phyloP scores from a whole-genome alignment of 768 basidiomycete species.

The Cystoderma amianthinum region DNA sequence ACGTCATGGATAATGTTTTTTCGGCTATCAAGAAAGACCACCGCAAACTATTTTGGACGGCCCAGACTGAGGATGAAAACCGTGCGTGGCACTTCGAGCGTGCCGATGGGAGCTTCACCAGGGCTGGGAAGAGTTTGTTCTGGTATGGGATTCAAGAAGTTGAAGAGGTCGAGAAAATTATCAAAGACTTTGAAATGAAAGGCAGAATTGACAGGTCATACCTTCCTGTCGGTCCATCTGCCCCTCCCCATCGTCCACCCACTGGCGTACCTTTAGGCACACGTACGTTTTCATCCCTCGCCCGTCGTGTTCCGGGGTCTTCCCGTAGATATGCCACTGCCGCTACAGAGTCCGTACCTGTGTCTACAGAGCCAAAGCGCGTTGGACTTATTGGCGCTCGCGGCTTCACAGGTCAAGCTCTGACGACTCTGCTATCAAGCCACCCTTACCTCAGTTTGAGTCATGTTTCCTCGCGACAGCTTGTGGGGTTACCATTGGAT shows the following conservation, averaged over 20 bases:
- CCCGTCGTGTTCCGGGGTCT: slow-evolving; percentile 40
- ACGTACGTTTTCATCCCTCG: slow-evolving; percentile 54
- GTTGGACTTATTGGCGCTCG: slow-evolving; percentile 95
- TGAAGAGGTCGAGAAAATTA: slow-evolving; percentile 82
- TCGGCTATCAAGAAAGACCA: slow-evolving; percentile 95
- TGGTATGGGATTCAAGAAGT: slow-evolving; percentile 97
- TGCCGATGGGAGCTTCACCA: slow-evolving; percentile 94
- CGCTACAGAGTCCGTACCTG: slow-evolving; percentile 25
- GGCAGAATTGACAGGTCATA: slow-evolving; percentile 84
- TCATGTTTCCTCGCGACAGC: slow-evolving; percentile 95
- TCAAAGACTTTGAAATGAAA: slow-evolving; percentile 68
- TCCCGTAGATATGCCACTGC: slow-evolving; percentile 79
- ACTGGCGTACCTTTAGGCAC: slow-evolving; percentile 26
- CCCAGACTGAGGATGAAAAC: slow-evolving; percentile 93
- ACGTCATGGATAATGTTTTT: slow-evolving; percentile 96
- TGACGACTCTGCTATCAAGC: slow-evolving; percentile 78
- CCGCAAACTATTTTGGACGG: slow-evolving; percentile 95
- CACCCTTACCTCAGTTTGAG: slow-evolving; percentile 87
- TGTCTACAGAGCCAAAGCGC: slow-evolving; percentile 68
- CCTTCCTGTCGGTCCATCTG: slow-evolving; percentile 79
- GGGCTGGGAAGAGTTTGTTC: slow-evolving; percentile 90
- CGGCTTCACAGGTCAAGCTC: slow-evolving; percentile 91
- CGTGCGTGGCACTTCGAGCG: slow-evolving; percentile 98
- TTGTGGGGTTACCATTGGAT: slow-evolving; percentile 73
- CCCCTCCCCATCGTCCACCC: slow-evolving; percentile 44